phyloP scores from a whole-genome alignment of 306 rosid species.

The Pterocarpus santalinus region DNA sequence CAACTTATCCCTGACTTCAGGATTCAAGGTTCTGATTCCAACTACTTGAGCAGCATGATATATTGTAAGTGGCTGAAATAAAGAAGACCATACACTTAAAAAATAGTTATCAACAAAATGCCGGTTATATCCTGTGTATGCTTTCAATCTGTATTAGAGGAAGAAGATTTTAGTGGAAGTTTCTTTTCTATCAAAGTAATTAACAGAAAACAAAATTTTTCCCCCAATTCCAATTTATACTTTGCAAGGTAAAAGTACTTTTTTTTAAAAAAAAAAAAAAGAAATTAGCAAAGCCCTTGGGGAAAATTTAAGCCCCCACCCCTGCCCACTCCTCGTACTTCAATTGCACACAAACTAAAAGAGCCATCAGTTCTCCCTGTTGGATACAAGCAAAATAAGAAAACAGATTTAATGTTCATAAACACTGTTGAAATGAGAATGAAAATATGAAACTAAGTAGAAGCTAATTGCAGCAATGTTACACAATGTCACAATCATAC shows the following conservation, averaged over 20 bases:
- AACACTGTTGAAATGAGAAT: constrained; percentile 21
- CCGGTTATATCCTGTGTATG: constrained; percentile 2
- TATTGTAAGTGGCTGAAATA: constrained; percentile 82
- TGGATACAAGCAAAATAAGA: constrained; percentile 39
- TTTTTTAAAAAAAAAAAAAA: no score
- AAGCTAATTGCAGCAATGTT: constrained; percentile 16
- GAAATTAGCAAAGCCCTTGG: no score
- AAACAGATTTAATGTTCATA: constrained; percentile 17
- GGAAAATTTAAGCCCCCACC: neutral
- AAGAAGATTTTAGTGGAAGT: neutral
- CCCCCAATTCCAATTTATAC: constrained; percentile 28
- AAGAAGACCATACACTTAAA: constrained; percentile 1
- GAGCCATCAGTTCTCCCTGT: neutral
- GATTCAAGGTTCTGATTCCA: constrained; percentile 59
- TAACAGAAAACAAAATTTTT: constrained; percentile 9
- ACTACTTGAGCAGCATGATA: constrained; percentile 70
- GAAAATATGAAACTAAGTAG: constrained; percentile 9
- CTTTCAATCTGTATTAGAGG: neutral
- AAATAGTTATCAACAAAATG: constrained; percentile 11
- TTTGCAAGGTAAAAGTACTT: constrained; percentile 3
- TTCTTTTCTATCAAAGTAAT: neutral
- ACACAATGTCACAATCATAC: constrained; percentile 54
- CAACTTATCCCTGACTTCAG: constrained; percentile 60
- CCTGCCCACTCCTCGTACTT: neutral
- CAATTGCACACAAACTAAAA: constrained; percentile 11